phyloP scores from a whole-genome alignment of 192 early-diverging fungal species.

The Pilaira anomala region DNA sequence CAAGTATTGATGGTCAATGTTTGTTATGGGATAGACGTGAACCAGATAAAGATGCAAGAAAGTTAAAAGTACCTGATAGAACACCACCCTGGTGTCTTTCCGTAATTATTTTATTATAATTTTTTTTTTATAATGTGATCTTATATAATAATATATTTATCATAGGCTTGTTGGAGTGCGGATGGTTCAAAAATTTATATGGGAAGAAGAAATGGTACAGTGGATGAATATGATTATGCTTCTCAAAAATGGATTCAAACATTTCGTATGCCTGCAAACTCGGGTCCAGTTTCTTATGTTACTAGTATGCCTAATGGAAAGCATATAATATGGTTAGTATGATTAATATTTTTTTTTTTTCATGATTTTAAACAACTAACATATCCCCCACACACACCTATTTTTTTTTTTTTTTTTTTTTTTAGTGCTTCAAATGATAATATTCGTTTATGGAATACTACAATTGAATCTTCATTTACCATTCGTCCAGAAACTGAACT shows the following conservation, averaged over 20 bases:
- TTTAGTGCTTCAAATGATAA: constrained; percentile 87
- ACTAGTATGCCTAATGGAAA: constrained; percentile 72
- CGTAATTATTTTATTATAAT: constrained; percentile 40
- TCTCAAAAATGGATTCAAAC: constrained; percentile 63
- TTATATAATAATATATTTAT: neutral
- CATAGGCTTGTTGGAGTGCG: constrained; percentile 75
- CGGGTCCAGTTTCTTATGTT: constrained; percentile 84
- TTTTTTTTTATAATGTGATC: constrained; percentile 24
- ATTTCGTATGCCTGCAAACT: constrained; percentile 80
- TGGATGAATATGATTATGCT: constrained; percentile 87
- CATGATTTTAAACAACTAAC: no score
- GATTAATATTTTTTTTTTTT: neutral
- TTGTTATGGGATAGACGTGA: constrained; percentile 74
- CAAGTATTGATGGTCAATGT: constrained; percentile 73
- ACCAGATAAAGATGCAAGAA: constrained; percentile 46
- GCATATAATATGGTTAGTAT: constrained; percentile 77
- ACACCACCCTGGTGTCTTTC: constrained; percentile 76
- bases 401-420: neutral
- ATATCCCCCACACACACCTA: no score
- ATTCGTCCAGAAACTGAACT: constrained; percentile 33
- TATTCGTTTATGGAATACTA: constrained; percentile 87
- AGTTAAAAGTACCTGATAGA: constrained; percentile 50
- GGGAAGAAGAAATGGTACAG: constrained; percentile 83
- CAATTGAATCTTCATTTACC: constrained; percentile 40
- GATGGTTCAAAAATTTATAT: constrained; percentile 80